Evolutionary conservation across 2,329 filamentous ascomycete species (phyloP), one percentile per base, ranked within the genome.

Genomic region (Talaromyces verruculosus): DNA sequence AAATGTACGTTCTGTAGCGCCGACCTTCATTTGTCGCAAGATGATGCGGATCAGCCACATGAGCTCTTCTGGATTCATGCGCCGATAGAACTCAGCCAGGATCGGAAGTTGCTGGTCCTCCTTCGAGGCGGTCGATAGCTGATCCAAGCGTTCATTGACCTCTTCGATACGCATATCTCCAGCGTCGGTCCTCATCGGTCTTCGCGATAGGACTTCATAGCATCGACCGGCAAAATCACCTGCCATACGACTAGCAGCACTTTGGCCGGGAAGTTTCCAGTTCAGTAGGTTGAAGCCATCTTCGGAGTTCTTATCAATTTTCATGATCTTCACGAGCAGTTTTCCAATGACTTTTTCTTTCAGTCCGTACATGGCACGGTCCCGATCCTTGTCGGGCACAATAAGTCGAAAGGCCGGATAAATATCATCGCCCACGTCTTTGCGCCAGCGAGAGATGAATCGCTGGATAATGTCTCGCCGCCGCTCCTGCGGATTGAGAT

Each of bases 21-120:
- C 85, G 61, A 88, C 83, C 73, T 88, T 90, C 87, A 90, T 89
- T 71, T 89, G 91, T 68, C 91, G 91, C 33, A 98, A 82, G 57
- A 99, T 90, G 72, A 99, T 97, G 15, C 94, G 90, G 68, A 99
- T 92, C 64, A 98, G 82, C 95, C 95, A 99, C 81, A 91, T 89
- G 70, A 99, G 81, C 79, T 99, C 95, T 69, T 96, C 91, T 0
- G 95, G 87, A 71, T 96, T 96, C 95, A 98, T 98, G 28, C 87
- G 86, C 55, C 88, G 86, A 77, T 98, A 98, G 74, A 98, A 96
- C 4, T 88, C 85, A 69, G 90, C 85, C 70, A 98, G 87, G 39
- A 99, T 90, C 0, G 88, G 88, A 47, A 92, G 76, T 71, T 98
- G 94, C 68, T 94, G 87, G n/a, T 90, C 86, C 80, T 98, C 94